Evolutionary conservation across 2,329 filamentous ascomycete genomes (phyloP).

Genomic region (Epichloe uncinata): DNA sequence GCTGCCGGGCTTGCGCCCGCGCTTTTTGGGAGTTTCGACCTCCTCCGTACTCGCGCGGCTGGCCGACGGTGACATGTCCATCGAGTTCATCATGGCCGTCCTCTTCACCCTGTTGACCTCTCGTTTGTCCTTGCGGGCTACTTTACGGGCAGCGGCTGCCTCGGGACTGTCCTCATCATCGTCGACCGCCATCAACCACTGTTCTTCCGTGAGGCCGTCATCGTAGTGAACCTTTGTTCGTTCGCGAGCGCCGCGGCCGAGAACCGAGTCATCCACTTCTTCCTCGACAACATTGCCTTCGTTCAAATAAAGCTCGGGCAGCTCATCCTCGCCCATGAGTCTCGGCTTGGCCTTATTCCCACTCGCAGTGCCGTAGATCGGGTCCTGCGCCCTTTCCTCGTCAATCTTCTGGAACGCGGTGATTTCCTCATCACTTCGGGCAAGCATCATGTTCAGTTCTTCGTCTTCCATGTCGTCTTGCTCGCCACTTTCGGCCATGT

Average conservation of each 20-base stretch:
- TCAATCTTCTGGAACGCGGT: conserved; percentile 71
- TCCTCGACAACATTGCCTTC: conserved; percentile 74
- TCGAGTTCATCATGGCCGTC: conserved; percentile 16
- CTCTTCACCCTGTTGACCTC: conserved; percentile 62
- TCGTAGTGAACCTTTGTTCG: conserved; percentile 91
- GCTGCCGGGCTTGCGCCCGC: conserved; percentile 64
- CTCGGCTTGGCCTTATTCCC: conserved; percentile 56
- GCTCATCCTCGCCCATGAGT: conserved; percentile 73
- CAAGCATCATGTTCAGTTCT: conserved; percentile 88
- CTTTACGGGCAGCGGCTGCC: conserved; percentile 80
- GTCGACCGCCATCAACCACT: conserved; percentile 96
- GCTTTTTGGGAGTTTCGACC: conserved; percentile 62
- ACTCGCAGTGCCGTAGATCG: conserved; percentile 54
- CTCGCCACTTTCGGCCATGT: conserved; percentile 53
- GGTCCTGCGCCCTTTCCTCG: conserved; percentile 51
- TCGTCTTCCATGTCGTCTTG: conserved; percentile 98
- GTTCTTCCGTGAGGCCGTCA: conserved; percentile 94
- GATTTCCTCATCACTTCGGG: conserved; percentile 73
- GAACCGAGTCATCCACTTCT: conserved; percentile 59
- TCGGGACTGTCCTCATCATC: conserved; percentile 92
- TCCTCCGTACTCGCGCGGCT: conserved; percentile 79
- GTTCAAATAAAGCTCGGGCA: conserved; percentile 86
- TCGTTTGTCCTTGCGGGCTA: conserved; percentile 70
- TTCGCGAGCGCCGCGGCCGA: conserved; percentile 86
- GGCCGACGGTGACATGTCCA: conserved; percentile 61